Percentiles rank a stretch among this genome's conserved stretches.
Evolutionary conservation across 2,329 filamentous ascomycete genomes (phyloP).

Genomic region (Exophiala dermatitidis): DNA sequence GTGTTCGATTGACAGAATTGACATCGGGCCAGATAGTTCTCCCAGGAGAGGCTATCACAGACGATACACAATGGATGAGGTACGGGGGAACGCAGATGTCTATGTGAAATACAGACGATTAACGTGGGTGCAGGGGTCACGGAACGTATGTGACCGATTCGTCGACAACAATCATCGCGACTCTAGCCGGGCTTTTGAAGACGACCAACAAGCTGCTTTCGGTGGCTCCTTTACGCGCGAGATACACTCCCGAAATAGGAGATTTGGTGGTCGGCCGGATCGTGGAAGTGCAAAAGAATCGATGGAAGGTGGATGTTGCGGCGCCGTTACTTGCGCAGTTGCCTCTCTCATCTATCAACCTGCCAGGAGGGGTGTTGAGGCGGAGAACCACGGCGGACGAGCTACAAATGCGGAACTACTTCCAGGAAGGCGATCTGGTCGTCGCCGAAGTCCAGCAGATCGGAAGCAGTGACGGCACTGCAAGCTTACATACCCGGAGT

Average conservation of each 20-base stretch:
- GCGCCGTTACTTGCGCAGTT: slow-evolving; percentile 78
- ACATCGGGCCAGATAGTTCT: slow-evolving; percentile 59
- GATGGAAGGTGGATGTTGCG: slow-evolving; percentile 93
- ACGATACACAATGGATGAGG: slow-evolving; percentile 92
- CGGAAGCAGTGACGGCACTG: slow-evolving; percentile 69
- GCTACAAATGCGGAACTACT: slow-evolving; percentile 94
- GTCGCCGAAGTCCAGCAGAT: slow-evolving; percentile 92
- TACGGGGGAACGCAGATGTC: slow-evolving; percentile 2
- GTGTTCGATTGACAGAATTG: slow-evolving; percentile 31
- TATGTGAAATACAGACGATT: slow-evolving; percentile 38
- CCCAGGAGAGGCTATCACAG: slow-evolving; percentile 79
- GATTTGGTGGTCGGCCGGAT: slow-evolving; percentile 92
- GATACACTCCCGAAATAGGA: slow-evolving; percentile 92
- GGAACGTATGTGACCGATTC: slow-evolving; percentile 61
- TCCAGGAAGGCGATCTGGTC: slow-evolving; percentile 86
- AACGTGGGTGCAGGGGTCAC: slow-evolving; percentile 59
- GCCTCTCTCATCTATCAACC: slow-evolving; percentile 82
- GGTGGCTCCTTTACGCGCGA: slow-evolving; percentile 78
- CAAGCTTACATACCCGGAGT: slow-evolving; percentile 79
- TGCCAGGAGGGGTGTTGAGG: slow-evolving; percentile 85
- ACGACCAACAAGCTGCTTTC: slow-evolving; percentile 97
- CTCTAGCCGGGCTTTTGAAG: slow-evolving; percentile 80
- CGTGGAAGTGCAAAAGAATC: slow-evolving; percentile 82
- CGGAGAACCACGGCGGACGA: slow-evolving; percentile 93
- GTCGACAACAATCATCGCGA: slow-evolving; percentile 67